Base-by-base conservation (phyloP, 202 grass and related monocot species). In the Cymbopogon flexuosus region DNA sequence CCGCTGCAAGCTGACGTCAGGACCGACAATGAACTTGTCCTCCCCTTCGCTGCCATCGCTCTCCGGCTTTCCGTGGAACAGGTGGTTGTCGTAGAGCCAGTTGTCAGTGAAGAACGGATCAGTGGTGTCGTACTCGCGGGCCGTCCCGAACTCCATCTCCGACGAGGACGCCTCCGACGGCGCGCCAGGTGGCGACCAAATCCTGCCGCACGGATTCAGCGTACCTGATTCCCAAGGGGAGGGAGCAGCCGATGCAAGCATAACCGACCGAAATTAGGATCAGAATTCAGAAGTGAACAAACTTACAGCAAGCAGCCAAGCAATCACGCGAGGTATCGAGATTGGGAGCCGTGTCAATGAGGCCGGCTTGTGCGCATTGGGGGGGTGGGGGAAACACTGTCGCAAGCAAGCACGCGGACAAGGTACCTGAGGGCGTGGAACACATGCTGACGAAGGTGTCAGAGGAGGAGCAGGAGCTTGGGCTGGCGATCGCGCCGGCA, bases 1-100 rank as follows among this genome's bases (percentile, higher is more conserved):
- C 36, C 56, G 69, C 78, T 29, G 65, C 49, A 41, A 70, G 67
- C 70, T 74, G 56, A 68, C 73, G 42, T 87, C 75, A 18, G 61
- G 76, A 8, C 41, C 85, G 59, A 87, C 79, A 10, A 96, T 77
- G 61, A 96, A 99, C 87, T 99, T 99, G 83, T 99, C 96, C 78
- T 93, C 89, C 75, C 85, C 91, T 2, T 79, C 73, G 46, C 72
- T 71, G 45, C 75, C 58, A 2, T 77, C 75, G 54, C 54, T 34
- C 23, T 62, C 77, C 37, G 40, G 43, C 43, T 86, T 68, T 62
- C 57, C 42, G 77, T 59, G 41, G 70, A 81, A 74, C 29, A 59
- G 62, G 42, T 19, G 33, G 16, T 87, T 87, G 24, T 91, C 87
- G 65, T 85, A 84, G 80, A 88, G 88, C 86, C 90, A 89, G 33